Evolutionary conservation across 768 basidiomycete species (phyloP), one percentile per base, ranked within the genome.

Genomic region (Serendipita indica): DNA sequence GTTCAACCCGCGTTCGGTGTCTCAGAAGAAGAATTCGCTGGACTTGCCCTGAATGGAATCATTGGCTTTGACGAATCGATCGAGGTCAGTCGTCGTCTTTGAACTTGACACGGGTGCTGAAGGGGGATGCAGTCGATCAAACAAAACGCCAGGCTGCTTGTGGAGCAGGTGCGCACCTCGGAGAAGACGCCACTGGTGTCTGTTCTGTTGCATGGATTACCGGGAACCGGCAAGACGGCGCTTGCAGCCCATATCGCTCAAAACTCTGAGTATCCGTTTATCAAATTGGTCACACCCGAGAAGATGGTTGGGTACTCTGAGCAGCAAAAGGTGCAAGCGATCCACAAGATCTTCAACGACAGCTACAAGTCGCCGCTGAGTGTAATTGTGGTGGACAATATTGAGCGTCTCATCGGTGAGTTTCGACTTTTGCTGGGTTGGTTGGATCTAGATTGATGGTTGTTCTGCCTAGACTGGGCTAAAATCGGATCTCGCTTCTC

Each of bases 1-100:
- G 89, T 98, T 0, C 88, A 91, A 63, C 90, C 96, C 7, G 90
- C 93, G 16, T 99, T 91, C 68, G 96, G 96, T 80, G 90, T 96
- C 1, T 85, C 94, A 1, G 96, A 98, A 70, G 93, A 94, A 69
- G 94, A 99, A 72, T 74, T 99, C 16, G 79, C 84, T 63, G 82
- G 86, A 63, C 91, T 96, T 58, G 85, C 98, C 20, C 89, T 93
- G 70, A 89, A 98, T 67, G 96, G 96, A 2, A 98, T 98, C 69
- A 91, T 97, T 41, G 89, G 91, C 67, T 96, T 80, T 68, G 83
- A 82, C 69, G 60, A 67, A 4, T 73, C 76, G 37, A 73, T 98
- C 64, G 84, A 94, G 66, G 93, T 93, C 59, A 58, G 39, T 43
- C 28, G 45, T 46, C 13, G 43, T 20, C 33, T 13, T 3, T 33